Conservation (phyloP, 2,329 filamentous ascomycete species). For the Arthroderma sp. region DNA sequence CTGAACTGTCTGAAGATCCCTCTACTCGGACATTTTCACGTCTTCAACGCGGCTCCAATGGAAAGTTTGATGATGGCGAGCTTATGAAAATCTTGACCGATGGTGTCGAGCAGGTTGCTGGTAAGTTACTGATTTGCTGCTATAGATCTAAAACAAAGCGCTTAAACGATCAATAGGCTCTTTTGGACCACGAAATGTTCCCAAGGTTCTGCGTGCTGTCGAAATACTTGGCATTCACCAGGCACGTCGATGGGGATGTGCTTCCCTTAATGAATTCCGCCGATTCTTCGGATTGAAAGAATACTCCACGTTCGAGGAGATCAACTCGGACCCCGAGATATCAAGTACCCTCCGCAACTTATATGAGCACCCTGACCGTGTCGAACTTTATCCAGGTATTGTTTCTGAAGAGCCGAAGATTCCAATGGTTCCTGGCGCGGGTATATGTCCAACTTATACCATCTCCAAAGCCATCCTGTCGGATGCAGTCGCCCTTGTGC, state of each 20-base stretch:
- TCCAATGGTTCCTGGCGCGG: conserved; percentile 24
- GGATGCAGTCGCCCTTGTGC: conserved; percentile 32
- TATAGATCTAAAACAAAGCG: neutral
- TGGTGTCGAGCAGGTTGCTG: conserved; percentile 57
- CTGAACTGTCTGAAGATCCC: conserved; percentile 46
- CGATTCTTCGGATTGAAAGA: conserved; percentile 48
- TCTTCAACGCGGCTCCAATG: conserved; percentile 46
- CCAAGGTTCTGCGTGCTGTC: conserved; percentile 56
- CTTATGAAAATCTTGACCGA: conserved; percentile 52
- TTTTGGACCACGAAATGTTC: conserved; percentile 57
- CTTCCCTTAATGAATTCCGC: conserved; percentile 42
- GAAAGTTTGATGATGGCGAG: conserved; percentile 54
- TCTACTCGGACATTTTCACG: conserved; percentile 48
- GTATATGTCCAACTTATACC: conserved; percentile 27
- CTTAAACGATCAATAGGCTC: conserved; percentile 6
- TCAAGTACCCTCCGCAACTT: conserved; percentile 43
- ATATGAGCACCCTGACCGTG: conserved; percentile 50
- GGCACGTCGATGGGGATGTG: conserved; percentile 51
- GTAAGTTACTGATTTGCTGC: conserved; percentile 31
- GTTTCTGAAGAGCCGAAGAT: conserved; percentile 33
- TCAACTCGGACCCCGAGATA: conserved; percentile 46
- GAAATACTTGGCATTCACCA: conserved; percentile 71
- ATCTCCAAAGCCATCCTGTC: conserved; percentile 29
- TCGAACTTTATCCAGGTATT: conserved; percentile 58
- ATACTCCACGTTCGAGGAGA: conserved; percentile 44